phyloP scores from a whole-genome alignment of 192 early-diverging fungal genomes.

The Cetraspora pellucida region DNA sequence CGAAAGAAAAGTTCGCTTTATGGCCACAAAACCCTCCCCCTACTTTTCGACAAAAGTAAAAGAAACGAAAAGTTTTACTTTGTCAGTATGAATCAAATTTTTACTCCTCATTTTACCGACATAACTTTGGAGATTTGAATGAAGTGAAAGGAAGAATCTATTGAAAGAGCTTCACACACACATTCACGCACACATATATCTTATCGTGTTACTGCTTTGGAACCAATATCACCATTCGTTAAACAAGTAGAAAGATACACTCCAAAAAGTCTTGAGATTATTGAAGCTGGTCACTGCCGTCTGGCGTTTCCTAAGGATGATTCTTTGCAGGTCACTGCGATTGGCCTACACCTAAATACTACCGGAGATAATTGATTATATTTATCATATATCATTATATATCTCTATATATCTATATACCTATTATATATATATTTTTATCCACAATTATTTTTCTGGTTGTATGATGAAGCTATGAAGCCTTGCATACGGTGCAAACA shows the following conservation, averaged over 20 bases:
- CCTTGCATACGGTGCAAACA: constrained; percentile 1
- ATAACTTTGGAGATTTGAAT: neutral
- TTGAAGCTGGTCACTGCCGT: constrained; percentile 30
- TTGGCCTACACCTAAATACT: neutral
- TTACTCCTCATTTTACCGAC: neutral
- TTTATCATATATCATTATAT: neutral
- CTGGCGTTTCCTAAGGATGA: constrained; percentile 16
- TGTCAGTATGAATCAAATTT: neutral
- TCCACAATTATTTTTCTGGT: neutral
- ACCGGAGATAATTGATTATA: neutral
- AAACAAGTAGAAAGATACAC: constrained; percentile 17
- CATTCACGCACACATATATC: neutral
- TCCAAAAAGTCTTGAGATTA: neutral
- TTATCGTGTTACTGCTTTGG: neutral
- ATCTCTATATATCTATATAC: neutral
- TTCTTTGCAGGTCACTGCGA: constrained; percentile 18
- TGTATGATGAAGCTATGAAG: constrained; percentile 22
- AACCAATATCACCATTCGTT: neutral
- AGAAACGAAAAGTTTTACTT: neutral
- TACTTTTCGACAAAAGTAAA: neutral
- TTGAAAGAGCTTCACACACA: neutral
- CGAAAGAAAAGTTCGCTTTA: too few relatives aligned
- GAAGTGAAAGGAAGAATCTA: neutral
- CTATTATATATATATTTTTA: neutral
- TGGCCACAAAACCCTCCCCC: neutral